Base-by-base conservation (phyloP, 306 rosid genomes). In the Cicer cuneatum region DNA sequence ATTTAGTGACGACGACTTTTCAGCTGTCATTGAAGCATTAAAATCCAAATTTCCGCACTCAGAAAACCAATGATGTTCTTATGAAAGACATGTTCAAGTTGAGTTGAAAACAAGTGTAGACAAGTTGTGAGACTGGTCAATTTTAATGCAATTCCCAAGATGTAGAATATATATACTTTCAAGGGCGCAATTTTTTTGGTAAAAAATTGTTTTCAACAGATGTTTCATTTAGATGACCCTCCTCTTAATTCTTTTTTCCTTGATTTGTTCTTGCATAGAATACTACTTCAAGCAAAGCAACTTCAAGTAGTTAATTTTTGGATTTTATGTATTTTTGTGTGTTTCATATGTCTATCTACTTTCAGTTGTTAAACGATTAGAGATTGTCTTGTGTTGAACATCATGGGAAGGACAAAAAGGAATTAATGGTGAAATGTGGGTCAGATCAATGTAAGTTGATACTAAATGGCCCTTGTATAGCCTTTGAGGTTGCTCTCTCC, bases 21-120 rank as follows among this genome's bases (percentile, higher is more conserved):
- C 98, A 71, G 98, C 98, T 5, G 97, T 93, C 84, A 86, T 93
- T 63, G 96, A 93, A 86, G 90, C 96, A 21, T 83, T 93, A 82
- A 93, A 90, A 82, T 76, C 90, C 66, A 91, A 86, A 85, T 65
- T 85, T 77, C 83, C 86, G 84, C 72, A 82, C 16, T 68, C 82
- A 56, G 74, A 80, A 49, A 64, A 72, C 69, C 74, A 69, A 52
- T 67, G 77, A 74, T 48, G 12, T 43, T 48, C 14, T 41, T 9
- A 40, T 63, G 53, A 53, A 48, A 51, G 15, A 47, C 29, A 7
- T 7, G 66, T 69, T 49, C 43, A 41, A 33, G 10, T 56, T 57
- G 59, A 57, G 19, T 2, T 38, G 16, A n/a, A n/a, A 71, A 62
- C 59, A 47, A 49, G 58, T 62, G 6, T 38, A 10, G 61, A 58